A percentile compares a stretch with the other conserved stretches of the same genome.
phyloP scores from a whole-genome alignment of 169 alveolate genomes.

The Plasmodium cynomolgi region DNA sequence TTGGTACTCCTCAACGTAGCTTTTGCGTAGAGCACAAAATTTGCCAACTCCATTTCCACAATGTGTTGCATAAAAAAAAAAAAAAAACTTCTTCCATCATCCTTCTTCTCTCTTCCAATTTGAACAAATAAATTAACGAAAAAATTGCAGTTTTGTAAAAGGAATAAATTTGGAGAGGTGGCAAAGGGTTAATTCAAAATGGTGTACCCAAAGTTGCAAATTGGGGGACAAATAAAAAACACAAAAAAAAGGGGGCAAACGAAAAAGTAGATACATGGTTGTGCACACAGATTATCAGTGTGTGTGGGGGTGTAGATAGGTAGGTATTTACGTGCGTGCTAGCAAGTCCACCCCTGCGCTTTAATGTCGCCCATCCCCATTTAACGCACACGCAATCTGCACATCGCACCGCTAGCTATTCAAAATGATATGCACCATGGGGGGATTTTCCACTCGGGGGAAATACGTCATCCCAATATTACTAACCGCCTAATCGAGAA shows the following conservation, averaged over 20 bases:
- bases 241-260: not conserved
- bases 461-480: not conserved
- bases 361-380: not conserved
- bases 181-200: not conserved
- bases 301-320: not conserved
- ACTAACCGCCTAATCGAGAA: conserved; percentile 1
- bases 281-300: not conserved
- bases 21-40: not conserved
- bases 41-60: not conserved
- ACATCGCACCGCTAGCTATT: not conserved
- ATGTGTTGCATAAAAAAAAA: not conserved
- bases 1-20: not conserved
- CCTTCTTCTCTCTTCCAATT: not conserved
- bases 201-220: not conserved
- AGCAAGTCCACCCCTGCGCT: not conserved
- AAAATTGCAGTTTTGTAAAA: not conserved
- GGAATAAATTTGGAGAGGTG: not conserved
- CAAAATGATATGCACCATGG: not conserved
- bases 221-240: not conserved
- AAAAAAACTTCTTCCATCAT: not conserved
- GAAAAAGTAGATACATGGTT: not conserved
- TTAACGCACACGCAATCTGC: not conserved
- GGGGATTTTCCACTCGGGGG: not conserved
- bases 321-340: not conserved
- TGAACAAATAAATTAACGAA: conserved; percentile 2